A percentile compares a stretch with the other conserved stretches of the same genome.
Conservation (phyloP, 495 filamentous ascomycete species). For the Physcia stellaris region DNA sequence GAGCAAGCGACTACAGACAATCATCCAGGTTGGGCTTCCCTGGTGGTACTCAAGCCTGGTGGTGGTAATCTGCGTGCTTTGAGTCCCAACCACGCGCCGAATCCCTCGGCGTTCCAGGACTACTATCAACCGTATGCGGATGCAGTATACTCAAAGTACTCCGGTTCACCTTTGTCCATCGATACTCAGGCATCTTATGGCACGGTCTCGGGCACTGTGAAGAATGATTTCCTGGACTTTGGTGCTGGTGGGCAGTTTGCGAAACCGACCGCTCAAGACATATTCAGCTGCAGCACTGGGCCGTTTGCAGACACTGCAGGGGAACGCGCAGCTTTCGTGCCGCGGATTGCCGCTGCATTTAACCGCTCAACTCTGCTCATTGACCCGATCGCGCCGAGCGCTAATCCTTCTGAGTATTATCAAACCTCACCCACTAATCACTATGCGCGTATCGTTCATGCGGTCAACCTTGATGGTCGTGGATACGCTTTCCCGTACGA, state of each 20-base stretch:
- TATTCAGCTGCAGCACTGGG: slow-evolving; percentile 60
- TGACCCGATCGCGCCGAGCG: slow-evolving; percentile 34
- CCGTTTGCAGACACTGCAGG: slow-evolving; percentile 39
- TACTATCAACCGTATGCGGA: slow-evolving; percentile 55
- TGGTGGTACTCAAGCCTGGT: slow-evolving; percentile 40
- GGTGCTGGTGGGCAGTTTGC: slow-evolving; percentile 31
- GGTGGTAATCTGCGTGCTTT: slow-evolving; percentile 46
- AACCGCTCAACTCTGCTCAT: slow-evolving; percentile 50
- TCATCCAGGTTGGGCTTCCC: slow-evolving; percentile 48
- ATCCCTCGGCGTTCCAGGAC: slow-evolving; percentile 39
- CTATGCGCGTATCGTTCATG: slow-evolving; percentile 55
- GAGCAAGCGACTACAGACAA: slow-evolving; percentile 39
- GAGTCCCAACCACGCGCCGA: slow-evolving; percentile 50
- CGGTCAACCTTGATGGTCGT: slow-evolving; percentile 40
- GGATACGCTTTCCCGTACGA: slow-evolving; percentile 75
- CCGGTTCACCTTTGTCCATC: slow-evolving; percentile 33
- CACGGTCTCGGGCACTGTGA: slow-evolving; percentile 38
- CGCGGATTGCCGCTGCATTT: slow-evolving; percentile 53
- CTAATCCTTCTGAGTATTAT: slow-evolving; percentile 37
- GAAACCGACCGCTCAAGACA: slow-evolving; percentile 45
- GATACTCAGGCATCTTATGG: slow-evolving; percentile 48
- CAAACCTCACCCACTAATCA: slow-evolving; percentile 49
- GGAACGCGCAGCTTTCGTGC: slow-evolving; percentile 40
- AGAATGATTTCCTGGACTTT: slow-evolving; percentile 36
- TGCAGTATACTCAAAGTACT: slow-evolving; percentile 50